Evolutionary conservation across 345 rosid species (phyloP).

Genomic region (Brassica rapa): DNA sequence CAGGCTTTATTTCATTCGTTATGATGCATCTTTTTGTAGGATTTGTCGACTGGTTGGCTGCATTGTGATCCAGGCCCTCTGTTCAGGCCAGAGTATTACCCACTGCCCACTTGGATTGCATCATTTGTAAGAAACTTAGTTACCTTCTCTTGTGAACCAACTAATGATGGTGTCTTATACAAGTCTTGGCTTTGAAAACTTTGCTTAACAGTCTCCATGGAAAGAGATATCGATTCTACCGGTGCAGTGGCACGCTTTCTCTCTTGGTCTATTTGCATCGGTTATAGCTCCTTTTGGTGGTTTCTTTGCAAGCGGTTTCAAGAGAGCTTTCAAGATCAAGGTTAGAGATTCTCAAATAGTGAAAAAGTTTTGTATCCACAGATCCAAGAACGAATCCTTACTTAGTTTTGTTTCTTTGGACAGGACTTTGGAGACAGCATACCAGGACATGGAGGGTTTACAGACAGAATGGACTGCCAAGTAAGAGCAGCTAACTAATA

Average conservation of each 20-base stretch:
- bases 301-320: slow-evolving; percentile 95
- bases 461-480: slow-evolving; percentile 98
- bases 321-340: slow-evolving; percentile 96
- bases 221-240: slow-evolving; percentile 74
- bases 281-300: slow-evolving; percentile 98
- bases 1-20: neutral
- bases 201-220: slow-evolving; percentile 70
- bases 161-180: neutral
- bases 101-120: slow-evolving; percentile 63
- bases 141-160: neutral
- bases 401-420: neutral
- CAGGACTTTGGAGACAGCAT: slow-evolving; percentile 99
- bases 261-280: slow-evolving; percentile 90
- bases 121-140: slow-evolving; percentile 48
- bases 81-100: slow-evolving; percentile 65
- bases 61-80: slow-evolving; percentile 87
- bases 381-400: neutral
- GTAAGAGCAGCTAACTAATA: slow-evolving; percentile 40
- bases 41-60: slow-evolving; percentile 90
- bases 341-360: slow-evolving; percentile 34
- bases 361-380: neutral
- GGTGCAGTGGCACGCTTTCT: slow-evolving; percentile 90
- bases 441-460: slow-evolving; percentile 97
- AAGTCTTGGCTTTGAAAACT: slow-evolving; percentile 2
- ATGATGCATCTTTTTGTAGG: slow-evolving; percentile 48